Conservation (phyloP, 2,329 filamentous ascomycete genomes). For the Chaetomium olivaceum region DNA sequence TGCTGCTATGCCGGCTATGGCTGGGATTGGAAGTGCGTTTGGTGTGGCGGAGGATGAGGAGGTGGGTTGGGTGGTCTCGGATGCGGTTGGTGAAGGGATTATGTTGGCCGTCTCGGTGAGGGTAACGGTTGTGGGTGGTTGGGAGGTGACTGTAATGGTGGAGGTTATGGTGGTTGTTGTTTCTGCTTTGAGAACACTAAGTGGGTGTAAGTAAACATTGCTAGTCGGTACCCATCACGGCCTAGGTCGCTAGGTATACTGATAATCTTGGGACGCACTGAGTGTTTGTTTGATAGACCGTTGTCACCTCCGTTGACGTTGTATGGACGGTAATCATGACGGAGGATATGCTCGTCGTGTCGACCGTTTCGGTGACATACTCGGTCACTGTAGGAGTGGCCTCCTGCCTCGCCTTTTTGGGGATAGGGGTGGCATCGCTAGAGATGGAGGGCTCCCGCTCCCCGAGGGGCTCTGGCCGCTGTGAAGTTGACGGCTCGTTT, state of each 20-base stretch:
- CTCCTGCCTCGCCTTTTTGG: constrained; percentile 18
- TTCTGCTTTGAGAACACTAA: constrained; percentile 30
- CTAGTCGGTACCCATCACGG: not conserved
- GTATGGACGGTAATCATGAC: constrained; percentile 22
- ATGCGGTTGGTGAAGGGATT: constrained; percentile 13
- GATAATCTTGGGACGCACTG: constrained; percentile 16
- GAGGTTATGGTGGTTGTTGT: constrained; percentile 30
- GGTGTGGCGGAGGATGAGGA: not conserved
- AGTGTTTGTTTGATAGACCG: constrained; percentile 28
- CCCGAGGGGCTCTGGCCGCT: not conserved
- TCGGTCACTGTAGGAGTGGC: constrained; percentile 21
- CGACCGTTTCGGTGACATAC: constrained; percentile 23
- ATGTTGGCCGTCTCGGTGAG: constrained; percentile 28
- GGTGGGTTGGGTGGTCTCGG: constrained; percentile 14
- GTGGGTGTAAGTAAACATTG: not conserved
- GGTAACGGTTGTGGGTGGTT: constrained; percentile 20
- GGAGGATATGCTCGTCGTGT: constrained; percentile 21
- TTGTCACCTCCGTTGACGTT: constrained; percentile 28
- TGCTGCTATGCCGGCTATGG: constrained; percentile 29
- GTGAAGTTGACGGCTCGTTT: not conserved
- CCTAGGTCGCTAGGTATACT: not conserved
- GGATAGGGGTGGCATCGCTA: constrained; percentile 7
- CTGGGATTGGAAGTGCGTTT: constrained; percentile 20
- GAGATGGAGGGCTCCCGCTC: not conserved
- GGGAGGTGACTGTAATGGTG: constrained; percentile 29